phyloP scores from a whole-genome alignment of 371 early-diverging fungal species.

The Haplosporangium sp. region DNA sequence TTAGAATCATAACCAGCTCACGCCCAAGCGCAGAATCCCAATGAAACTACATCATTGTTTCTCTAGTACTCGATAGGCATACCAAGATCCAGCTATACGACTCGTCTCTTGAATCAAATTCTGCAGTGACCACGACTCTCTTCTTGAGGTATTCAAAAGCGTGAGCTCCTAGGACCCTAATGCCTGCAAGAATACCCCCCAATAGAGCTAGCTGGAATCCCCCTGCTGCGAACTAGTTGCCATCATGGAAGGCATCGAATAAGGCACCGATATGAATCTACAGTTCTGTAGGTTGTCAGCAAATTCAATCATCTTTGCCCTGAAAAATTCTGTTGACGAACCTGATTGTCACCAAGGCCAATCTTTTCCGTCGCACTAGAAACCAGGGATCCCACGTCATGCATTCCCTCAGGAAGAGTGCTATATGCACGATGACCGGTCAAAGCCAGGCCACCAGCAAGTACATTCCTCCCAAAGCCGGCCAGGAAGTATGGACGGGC shows the following conservation, averaged over 20 bases:
- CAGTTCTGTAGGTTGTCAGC: background rate
- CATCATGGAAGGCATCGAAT: too few relatives aligned
- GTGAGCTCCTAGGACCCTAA: slow-evolving; percentile 61
- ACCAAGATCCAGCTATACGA: slow-evolving; percentile 61
- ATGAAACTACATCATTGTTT: background rate
- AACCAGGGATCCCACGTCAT: slow-evolving; percentile 60
- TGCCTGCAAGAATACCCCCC: slow-evolving; percentile 54
- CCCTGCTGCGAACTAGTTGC: slow-evolving; percentile 64
- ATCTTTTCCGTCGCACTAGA: slow-evolving; percentile 60
- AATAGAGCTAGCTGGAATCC: slow-evolving; percentile 57
- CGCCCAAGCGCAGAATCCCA: background rate
- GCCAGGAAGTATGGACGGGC: slow-evolving; percentile 14
- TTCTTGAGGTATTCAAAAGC: slow-evolving; percentile 65
- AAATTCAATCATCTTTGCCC: too few relatives aligned
- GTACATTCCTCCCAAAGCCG: slow-evolving; percentile 21
- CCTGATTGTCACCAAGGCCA: slow-evolving; percentile 64
- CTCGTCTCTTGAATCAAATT: slow-evolving; percentile 74
- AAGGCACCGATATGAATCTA: background rate
- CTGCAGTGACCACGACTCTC: slow-evolving; percentile 64
- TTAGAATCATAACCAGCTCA: background rate
- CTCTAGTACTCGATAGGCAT: background rate
- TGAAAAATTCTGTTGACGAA: background rate
- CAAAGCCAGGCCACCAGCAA: slow-evolving; percentile 33
- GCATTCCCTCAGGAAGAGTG: slow-evolving; percentile 48
- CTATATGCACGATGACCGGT: slow-evolving; percentile 33